These are phyloP conservation scores for Hypomyces perniciosus DNA, from an alignment of 2,329 filamentous ascomycete species.

Conservation along the genomic window DNA sequence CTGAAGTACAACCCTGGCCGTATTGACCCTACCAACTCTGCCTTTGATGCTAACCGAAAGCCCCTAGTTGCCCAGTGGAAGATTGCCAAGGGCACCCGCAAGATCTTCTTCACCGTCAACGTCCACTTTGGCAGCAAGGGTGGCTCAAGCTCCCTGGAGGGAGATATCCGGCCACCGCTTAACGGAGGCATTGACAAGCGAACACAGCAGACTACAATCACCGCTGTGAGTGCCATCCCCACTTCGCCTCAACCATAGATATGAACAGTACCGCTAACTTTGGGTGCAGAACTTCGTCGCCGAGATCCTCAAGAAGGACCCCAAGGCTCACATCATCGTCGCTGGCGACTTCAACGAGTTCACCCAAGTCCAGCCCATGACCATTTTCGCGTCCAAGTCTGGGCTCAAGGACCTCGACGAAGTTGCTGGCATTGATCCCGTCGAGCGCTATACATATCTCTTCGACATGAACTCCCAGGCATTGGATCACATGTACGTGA, in stretches of 20 bases:
- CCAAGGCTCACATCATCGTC: slow-evolving; percentile 50
- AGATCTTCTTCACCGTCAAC: slow-evolving; percentile 63
- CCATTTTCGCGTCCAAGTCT: slow-evolving; percentile 46
- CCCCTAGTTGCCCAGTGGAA: slow-evolving; percentile 62
- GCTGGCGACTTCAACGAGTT: slow-evolving; percentile 73
- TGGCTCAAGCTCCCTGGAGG: slow-evolving; percentile 57
- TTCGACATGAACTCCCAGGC: slow-evolving; percentile 65
- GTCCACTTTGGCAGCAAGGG: slow-evolving; percentile 64
- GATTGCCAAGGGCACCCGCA: slow-evolving; percentile 44
- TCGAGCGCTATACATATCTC: slow-evolving; percentile 65
- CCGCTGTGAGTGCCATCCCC: slow-evolving; percentile 41
- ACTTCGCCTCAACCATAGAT: not conserved
- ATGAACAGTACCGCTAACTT: not conserved
- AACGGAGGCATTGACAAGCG: slow-evolving; percentile 58
- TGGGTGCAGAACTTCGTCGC: slow-evolving; percentile 44
- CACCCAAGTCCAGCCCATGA: slow-evolving; percentile 53
- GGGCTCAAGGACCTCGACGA: slow-evolving; percentile 58
- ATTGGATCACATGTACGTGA: slow-evolving; percentile 66
- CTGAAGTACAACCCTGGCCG: slow-evolving; percentile 64
- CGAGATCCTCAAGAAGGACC: slow-evolving; percentile 50
- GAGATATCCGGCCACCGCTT: slow-evolving; percentile 59
- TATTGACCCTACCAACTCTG: slow-evolving; percentile 55
- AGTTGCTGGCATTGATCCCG: slow-evolving; percentile 42
- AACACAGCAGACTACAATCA: slow-evolving; percentile 49
- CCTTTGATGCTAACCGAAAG: slow-evolving; percentile 58